Base-by-base conservation (phyloP, 1,284 basidiomycete species). In the Erythrobasidium hasegawianum region DNA sequence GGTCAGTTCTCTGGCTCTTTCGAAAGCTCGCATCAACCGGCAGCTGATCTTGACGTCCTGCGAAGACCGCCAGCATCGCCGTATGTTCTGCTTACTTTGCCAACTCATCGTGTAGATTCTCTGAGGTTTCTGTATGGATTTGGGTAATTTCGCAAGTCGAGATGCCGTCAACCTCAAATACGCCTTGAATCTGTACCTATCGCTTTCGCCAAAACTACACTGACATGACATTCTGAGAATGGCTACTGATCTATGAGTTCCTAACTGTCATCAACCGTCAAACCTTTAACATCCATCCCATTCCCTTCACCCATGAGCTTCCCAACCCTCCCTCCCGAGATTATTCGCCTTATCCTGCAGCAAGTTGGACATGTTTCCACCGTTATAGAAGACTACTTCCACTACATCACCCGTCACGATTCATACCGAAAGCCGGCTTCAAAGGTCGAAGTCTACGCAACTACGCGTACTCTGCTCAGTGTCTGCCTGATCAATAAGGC, bases 161-260 rank as follows among this genome's bases (percentile, higher is more conserved):
- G 8, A 8, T n/a, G 43, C 16, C n/a, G 22, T 47, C 4, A 24
- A 47, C n/a, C 43, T 5, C 43, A 47, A 8, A 18, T 5, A 14
- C 43, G n/a, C 43, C 43, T 47, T 47, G 43, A 5, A n/a, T n/a
- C 43, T 47, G 43, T 24, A 47, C 43, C 43, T 18, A n/a, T 47
- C 33, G n/a, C n/a, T 10, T 41, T 11, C 40, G 10, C 40, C 11
- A n/a, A 41, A 41, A 41, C 40, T 10, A n/a, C 40, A 41, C 10
- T 11, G 40, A 41, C 40, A 41, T 10, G 10, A 10, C 10, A 10
- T n/a, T 41, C 40, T 10, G n/a, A 41, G n/a, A 10, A 41, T 41
- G n/a, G n/a, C n/a, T n/a, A n/a, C 40, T 41, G 40, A n/a, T n/a
- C 40, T 41, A 11, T n/a, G 11, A 10, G 40, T 41, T 11, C 40